phyloP scores from a whole-genome alignment of 108 stramenopile species.

The Skeletonema tropicum region DNA sequence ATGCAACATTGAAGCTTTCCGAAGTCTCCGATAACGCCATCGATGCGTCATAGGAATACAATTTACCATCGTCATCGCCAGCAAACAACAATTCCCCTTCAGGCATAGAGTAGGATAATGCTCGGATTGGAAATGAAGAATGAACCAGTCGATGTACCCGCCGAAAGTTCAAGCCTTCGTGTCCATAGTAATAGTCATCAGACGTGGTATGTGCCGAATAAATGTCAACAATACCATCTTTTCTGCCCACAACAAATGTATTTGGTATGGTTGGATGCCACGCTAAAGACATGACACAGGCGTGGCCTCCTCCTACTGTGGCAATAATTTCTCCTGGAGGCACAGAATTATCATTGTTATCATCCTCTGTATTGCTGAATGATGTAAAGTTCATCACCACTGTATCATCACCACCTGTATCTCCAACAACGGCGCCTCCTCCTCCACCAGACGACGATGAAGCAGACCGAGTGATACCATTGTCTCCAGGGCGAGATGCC shows the following conservation, averaged over 20 bases:
- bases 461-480: constrained; percentile 6
- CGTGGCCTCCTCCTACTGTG: constrained; percentile 42
- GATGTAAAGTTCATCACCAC: constrained; percentile 36
- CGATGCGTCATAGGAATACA: constrained; percentile 44
- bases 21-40: constrained; percentile 7
- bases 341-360: constrained; percentile 12
- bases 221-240: constrained; percentile 52
- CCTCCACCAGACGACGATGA: not conserved
- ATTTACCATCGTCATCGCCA: constrained; percentile 45
- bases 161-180: constrained; percentile 25
- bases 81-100: constrained; percentile 42
- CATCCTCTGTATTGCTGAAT: not conserved
- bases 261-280: constrained; percentile 48
- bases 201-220: constrained; percentile 35
- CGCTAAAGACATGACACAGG: constrained; percentile 44
- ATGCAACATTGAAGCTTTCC: constrained; percentile 10
- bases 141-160: constrained; percentile 37
- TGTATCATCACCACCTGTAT: not conserved
- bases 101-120: constrained; percentile 36
- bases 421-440: not conserved
- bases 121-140: constrained; percentile 37
- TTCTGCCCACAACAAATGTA: constrained; percentile 49
- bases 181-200: constrained; percentile 8
- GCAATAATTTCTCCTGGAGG: constrained; percentile 39
- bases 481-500: constrained; percentile 18